These are phyloP conservation scores for Ascocoryne sarcoides DNA, from an alignment of 2,329 filamentous ascomycete genomes.

Conservation along the genomic window DNA sequence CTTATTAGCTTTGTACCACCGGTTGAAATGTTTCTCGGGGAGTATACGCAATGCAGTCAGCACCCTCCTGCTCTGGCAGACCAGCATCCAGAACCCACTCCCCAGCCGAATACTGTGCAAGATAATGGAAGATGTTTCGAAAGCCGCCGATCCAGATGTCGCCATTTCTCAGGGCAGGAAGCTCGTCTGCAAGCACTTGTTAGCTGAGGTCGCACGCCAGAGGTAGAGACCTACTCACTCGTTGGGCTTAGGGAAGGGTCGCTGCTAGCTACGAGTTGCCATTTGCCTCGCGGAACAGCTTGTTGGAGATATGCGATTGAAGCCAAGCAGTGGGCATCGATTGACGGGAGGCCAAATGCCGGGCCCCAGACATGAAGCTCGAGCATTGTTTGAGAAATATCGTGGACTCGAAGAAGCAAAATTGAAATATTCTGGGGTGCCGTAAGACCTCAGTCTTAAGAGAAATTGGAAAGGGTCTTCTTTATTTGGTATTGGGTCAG, in stretches of 20 bases:
- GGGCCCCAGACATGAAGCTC: conserved; percentile 87
- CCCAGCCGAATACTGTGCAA: conserved; percentile 34
- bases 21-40: neutral
- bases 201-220: conserved; percentile 2
- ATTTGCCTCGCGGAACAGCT: conserved; percentile 49
- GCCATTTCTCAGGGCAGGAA: conserved; percentile 49
- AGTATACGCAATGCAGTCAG: conserved; percentile 41
- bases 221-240: conserved; percentile 40
- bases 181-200: conserved; percentile 36
- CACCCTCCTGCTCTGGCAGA: conserved; percentile 34
- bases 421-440: neutral
- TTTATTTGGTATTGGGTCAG: too few species aligned
- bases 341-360: conserved; percentile 79
- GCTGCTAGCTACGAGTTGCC: conserved; percentile 65
- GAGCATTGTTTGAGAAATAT: conserved; percentile 36
- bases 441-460: neutral
- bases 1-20: neutral
- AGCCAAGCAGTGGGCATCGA: conserved; percentile 85
- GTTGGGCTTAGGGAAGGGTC: conserved; percentile 63
- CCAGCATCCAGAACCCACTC: conserved; percentile 39
- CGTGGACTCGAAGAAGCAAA: neutral
- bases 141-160: conserved; percentile 43
- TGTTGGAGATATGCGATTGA: conserved; percentile 67
- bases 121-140: conserved; percentile 43
- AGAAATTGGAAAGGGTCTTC: neutral